Evolutionary conservation across 2,329 filamentous ascomycete species (phyloP).

Genomic region (Byssothecium circinans): DNA sequence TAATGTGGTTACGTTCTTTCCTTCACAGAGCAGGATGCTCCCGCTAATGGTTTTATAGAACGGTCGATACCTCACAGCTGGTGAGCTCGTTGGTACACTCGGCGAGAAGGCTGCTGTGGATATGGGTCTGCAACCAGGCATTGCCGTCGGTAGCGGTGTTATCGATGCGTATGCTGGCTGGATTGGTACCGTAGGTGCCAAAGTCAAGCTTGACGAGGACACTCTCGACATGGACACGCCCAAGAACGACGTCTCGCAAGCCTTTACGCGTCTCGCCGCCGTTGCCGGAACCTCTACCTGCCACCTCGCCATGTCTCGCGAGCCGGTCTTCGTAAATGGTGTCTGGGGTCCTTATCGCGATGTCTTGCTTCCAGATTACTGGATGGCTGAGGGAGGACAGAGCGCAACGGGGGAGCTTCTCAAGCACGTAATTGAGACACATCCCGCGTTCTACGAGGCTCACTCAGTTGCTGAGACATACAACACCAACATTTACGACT

Average conservation of each 20-base stretch:
- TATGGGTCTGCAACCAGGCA: constrained; percentile 81
- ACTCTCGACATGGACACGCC: constrained; percentile 68
- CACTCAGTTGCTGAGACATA: constrained; percentile 76
- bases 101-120: constrained; percentile 81
- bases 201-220: constrained; percentile 73
- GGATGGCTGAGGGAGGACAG: constrained; percentile 97
- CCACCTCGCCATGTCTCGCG: constrained; percentile 91
- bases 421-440: constrained; percentile 92
- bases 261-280: constrained; percentile 87
- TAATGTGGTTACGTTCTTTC: constrained; percentile 74
- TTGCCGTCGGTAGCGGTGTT: constrained; percentile 92
- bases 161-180: constrained; percentile 98
- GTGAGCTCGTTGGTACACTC: constrained; percentile 83
- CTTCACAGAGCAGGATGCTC: constrained; percentile 18
- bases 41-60: constrained; percentile 65
- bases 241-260: constrained; percentile 86
- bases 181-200: constrained; percentile 98
- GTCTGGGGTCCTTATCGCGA: constrained; percentile 98
- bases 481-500: constrained; percentile 91
- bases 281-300: constrained; percentile 97
- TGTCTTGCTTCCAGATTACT: constrained; percentile 86
- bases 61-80: constrained; percentile 85
- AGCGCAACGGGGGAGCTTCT: constrained; percentile 94
- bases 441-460: constrained; percentile 84
- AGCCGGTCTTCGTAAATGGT: constrained; percentile 90